These are phyloP conservation scores for Lathyrus aphaca DNA, from an alignment of 306 rosid genomes.

Conservation along the genomic window DNA sequence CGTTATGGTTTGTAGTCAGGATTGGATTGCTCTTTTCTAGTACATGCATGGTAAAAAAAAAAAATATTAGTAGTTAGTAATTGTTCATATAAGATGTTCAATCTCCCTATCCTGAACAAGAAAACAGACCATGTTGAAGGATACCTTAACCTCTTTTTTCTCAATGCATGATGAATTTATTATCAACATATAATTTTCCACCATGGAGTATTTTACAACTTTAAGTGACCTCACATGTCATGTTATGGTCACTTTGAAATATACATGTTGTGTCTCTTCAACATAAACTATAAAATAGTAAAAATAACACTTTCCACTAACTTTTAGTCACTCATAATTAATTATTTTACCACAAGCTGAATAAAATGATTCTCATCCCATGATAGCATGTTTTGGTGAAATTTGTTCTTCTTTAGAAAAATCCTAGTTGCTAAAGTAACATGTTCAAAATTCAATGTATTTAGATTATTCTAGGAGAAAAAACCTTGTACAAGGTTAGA, in stretches of 20 bases:
- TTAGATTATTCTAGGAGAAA: background rate
- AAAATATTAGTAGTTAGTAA: background rate
- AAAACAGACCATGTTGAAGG: background rate
- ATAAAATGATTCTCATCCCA: background rate
- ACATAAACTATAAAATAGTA: background rate
- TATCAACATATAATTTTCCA: background rate
- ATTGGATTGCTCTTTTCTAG: no score
- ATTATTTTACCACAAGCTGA: background rate
- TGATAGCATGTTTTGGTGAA: constrained; percentile 34
- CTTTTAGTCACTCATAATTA: background rate
- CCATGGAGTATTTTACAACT: background rate
- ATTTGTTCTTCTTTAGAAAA: constrained; percentile 3
- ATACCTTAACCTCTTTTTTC: background rate
- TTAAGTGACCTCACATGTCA: background rate
- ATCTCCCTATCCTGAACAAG: background rate
- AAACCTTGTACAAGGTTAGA: background rate
- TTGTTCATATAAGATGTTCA: background rate
- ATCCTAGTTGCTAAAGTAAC: background rate
- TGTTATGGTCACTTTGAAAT: background rate
- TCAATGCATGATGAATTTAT: background rate
- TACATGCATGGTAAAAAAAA: no score
- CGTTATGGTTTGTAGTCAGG: no score
- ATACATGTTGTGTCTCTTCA: background rate
- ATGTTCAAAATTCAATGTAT: constrained; percentile 1
- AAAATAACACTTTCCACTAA: background rate